Percentiles rank a stretch among this genome's conserved stretches.
Evolutionary conservation across 192 early-diverging fungal genomes (phyloP).

Genomic region (Entomortierella beljakovae): DNA sequence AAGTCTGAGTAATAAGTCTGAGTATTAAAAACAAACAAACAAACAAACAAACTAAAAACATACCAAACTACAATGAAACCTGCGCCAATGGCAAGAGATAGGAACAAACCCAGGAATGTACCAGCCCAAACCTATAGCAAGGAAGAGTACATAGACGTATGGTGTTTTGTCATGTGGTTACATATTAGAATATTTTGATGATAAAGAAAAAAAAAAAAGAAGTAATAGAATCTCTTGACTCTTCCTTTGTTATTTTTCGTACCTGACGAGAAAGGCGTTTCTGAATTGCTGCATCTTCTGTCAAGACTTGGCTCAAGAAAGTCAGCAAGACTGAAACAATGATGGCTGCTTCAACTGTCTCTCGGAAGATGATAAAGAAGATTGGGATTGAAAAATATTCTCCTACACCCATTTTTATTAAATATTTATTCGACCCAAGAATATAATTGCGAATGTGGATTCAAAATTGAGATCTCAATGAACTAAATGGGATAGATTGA

Average conservation of each 20-base stretch:
- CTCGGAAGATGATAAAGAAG: slow-evolving; percentile 84
- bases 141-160: neutral
- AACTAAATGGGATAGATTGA: no score
- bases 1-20: neutral
- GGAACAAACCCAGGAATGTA: slow-evolving; percentile 68
- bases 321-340: slow-evolving; percentile 89
- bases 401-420: slow-evolving; percentile 35
- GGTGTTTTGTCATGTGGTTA: neutral
- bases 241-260: neutral
- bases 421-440: no score
- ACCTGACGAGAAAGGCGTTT: slow-evolving; percentile 44
- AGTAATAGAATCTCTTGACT: neutral
- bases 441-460: no score
- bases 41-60: slow-evolving; percentile 4
- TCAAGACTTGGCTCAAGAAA: slow-evolving; percentile 59
- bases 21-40: neutral
- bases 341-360: slow-evolving; percentile 89
- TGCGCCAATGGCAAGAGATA: slow-evolving; percentile 77
- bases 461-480: no score
- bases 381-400: slow-evolving; percentile 62
- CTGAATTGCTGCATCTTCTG: slow-evolving; percentile 20
- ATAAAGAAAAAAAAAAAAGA: neutral
- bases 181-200: neutral
- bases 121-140: slow-evolving; percentile 81
- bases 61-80: slow-evolving; percentile 86